These are phyloP conservation scores for Fusarium bactridioides DNA, from an alignment of 2,329 filamentous ascomycete genomes.

Conservation along the genomic window DNA sequence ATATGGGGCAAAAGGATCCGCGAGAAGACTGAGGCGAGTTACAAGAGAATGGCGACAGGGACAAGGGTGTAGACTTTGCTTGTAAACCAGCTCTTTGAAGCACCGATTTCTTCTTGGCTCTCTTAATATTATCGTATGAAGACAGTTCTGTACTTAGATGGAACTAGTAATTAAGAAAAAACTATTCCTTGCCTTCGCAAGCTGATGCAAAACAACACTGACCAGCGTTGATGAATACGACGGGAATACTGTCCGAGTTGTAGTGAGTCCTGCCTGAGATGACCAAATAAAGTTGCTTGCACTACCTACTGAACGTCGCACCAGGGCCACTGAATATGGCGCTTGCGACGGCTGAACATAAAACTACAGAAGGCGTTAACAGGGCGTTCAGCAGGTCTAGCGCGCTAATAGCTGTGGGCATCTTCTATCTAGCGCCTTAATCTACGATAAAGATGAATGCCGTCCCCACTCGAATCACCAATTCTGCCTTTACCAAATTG, in stretches of 20 bases:
- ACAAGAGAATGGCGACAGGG: conserved; percentile 5
- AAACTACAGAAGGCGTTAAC: no score
- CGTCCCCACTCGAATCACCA: neutral
- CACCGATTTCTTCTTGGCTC: neutral
- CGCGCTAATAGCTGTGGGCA: no score
- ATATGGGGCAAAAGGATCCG: conserved; percentile 16
- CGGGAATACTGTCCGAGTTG: neutral
- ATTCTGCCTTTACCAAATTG: no score
- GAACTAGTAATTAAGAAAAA: rapidly evolving
- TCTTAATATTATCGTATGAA: neutral
- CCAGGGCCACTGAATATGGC: no score
- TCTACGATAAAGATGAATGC: no score
- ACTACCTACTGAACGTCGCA: no score
- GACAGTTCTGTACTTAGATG: neutral
- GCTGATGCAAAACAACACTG: rapidly evolving
- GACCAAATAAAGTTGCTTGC: no score
- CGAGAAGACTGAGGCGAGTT: conserved; percentile 6
- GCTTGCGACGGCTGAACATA: no score
- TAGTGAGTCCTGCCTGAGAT: no score
- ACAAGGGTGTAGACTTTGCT: neutral
- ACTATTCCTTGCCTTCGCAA: neutral
- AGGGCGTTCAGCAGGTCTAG: no score
- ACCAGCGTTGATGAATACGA: neutral
- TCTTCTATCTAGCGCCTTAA: no score
- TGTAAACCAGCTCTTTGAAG: neutral